These are phyloP conservation scores for Berberis thunbergii DNA, from an alignment of 164 flowering plant species.

Conservation along the genomic window DNA sequence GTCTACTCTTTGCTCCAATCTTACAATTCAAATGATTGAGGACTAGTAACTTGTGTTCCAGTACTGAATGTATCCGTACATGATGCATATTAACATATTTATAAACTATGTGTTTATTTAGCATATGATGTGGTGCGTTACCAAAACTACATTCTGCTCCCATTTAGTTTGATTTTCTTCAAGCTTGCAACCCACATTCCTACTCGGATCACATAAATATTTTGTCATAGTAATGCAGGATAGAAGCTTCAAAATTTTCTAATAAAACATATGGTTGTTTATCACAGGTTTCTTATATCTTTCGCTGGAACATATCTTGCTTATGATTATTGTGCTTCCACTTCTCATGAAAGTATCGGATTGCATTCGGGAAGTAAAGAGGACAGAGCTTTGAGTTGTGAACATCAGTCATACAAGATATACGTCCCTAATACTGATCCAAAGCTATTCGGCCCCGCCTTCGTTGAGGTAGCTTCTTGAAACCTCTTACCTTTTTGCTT, in stretches of 20 bases:
- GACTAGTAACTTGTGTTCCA: too few species aligned
- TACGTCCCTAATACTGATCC: constrained; percentile 42
- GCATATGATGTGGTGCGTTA: too few species aligned
- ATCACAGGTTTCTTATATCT: constrained; percentile 79
- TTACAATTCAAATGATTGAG: too few species aligned
- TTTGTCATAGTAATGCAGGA: background rate
- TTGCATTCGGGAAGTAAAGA: constrained; percentile 3
- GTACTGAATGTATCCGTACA: too few species aligned
- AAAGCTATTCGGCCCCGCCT: constrained; percentile 74
- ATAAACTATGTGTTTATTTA: too few species aligned
- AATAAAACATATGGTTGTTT: constrained; percentile 3
- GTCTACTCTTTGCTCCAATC: too few species aligned
- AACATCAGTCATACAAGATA: constrained; percentile 59
- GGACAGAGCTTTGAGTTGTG: constrained; percentile 16
- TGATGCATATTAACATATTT: too few species aligned
- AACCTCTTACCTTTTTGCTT: too few species aligned
- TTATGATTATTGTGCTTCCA: constrained; percentile 30
- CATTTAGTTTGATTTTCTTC: too few species aligned
- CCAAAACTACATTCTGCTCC: too few species aligned
- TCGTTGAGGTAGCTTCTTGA: constrained; percentile 60
- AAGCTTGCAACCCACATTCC: too few species aligned
- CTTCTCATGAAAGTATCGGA: constrained; percentile 17
- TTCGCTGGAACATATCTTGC: constrained; percentile 73
- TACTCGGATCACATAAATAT: too few species aligned
- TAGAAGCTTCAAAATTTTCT: background rate